Conservation (phyloP, 2,329 filamentous ascomycete species). For the Fusarium mangiferae region DNA sequence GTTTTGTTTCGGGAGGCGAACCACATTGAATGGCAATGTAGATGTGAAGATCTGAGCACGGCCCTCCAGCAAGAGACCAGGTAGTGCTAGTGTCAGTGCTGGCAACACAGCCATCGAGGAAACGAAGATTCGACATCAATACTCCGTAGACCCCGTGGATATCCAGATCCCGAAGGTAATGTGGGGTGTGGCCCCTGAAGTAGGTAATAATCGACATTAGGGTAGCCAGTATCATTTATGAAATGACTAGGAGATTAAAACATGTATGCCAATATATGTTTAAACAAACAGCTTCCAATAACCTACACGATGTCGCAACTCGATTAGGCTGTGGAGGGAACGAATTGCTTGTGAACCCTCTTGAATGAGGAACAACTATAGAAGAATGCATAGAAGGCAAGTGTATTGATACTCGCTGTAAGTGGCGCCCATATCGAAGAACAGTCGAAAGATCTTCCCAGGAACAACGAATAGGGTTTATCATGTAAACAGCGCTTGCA, state of each 20-base stretch:
- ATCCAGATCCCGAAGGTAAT: conserved; percentile 10
- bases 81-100: neutral
- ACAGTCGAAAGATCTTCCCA: conserved; percentile 28
- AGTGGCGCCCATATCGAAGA: conserved; percentile 6
- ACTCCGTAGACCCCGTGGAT: neutral
- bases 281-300: neutral
- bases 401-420: neutral
- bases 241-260: neutral
- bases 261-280: neutral
- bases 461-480: conserved; percentile 2
- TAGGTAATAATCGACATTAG: conserved; percentile 1
- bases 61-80: neutral
- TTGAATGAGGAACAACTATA: neutral
- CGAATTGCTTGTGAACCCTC: conserved; percentile 1
- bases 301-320: conserved; percentile 2
- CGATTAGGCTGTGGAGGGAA: conserved; percentile 1
- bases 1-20: conserved; percentile 3
- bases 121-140: neutral
- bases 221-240: neutral
- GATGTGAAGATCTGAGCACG: conserved; percentile 26
- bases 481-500: neutral
- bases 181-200: conserved; percentile 11
- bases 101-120: conserved; percentile 12
- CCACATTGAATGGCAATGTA: conserved; percentile 5
- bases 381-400: neutral